These are phyloP conservation scores for Fusarium sp. DNA, from an alignment of 2,329 filamentous ascomycete species.

Conservation along the genomic window DNA sequence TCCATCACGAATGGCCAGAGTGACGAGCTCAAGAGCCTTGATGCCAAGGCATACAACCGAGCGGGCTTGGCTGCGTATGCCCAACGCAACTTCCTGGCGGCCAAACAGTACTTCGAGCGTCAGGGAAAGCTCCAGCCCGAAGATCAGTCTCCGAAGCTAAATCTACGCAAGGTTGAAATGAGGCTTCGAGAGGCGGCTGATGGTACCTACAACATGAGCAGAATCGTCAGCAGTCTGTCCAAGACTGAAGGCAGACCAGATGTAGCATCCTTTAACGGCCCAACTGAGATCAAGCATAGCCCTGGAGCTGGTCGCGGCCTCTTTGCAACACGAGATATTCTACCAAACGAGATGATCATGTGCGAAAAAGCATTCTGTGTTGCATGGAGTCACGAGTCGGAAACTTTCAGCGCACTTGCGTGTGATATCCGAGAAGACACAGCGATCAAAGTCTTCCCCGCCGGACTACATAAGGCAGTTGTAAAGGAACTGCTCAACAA, in stretches of 20 bases:
- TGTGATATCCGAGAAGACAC: conserved; percentile 51
- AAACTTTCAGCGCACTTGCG: conserved; percentile 50
- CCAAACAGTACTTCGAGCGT: conserved; percentile 44
- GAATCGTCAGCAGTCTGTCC: conserved; percentile 41
- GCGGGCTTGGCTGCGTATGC: conserved; percentile 51
- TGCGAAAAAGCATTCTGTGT: conserved; percentile 54
- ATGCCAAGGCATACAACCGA: conserved; percentile 52
- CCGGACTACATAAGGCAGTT: conserved; percentile 50
- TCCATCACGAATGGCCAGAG: conserved; percentile 47
- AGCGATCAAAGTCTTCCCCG: conserved; percentile 49
- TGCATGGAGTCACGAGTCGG: conserved; percentile 50
- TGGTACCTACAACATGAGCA: conserved; percentile 44
- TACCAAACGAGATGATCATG: conserved; percentile 50
- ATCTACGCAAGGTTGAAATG: conserved; percentile 36
- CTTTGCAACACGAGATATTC: conserved; percentile 52
- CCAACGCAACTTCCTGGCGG: conserved; percentile 45
- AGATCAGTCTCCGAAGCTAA: conserved; percentile 31
- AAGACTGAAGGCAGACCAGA: conserved; percentile 50
- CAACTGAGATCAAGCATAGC: conserved; percentile 49
- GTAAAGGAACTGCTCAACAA: conserved; percentile 49
- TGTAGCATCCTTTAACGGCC: conserved; percentile 46
- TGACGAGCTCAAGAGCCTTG: conserved; percentile 35
- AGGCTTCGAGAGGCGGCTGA: conserved; percentile 47
- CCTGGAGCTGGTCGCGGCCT: conserved; percentile 53
- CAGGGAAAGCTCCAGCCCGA: conserved; percentile 46